phyloP scores from a whole-genome alignment of 768 basidiomycete species.

The Rhodotorula sphaerocarpa region DNA sequence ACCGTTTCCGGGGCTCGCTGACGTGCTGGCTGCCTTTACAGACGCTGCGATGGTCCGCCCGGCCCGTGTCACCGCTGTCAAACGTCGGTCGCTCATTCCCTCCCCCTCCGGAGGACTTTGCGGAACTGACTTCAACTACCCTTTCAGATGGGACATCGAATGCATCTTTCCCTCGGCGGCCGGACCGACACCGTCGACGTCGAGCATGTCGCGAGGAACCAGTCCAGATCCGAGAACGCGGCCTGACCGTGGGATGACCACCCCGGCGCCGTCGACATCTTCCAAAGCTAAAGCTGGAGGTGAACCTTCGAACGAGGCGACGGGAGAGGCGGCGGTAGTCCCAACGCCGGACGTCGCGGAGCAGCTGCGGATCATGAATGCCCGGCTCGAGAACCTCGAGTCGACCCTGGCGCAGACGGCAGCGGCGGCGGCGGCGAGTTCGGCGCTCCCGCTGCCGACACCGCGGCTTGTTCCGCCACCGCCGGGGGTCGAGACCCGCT shows the following conservation, averaged over 20 bases:
- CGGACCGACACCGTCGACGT: constrained; percentile 1
- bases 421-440: no score
- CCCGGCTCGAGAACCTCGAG: constrained; percentile 31
- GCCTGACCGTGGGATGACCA: background rate
- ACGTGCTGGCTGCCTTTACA: no score
- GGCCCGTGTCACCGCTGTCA: constrained; percentile 31
- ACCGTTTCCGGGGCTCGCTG: no score
- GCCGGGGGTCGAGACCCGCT: no score
- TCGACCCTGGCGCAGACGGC: constrained; percentile 26
- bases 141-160: constrained; percentile 20
- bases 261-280: background rate
- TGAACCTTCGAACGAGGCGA: no score
- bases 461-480: no score
- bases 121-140: background rate
- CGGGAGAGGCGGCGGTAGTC: no score
- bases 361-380: constrained; percentile 30
- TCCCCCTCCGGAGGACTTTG: no score
- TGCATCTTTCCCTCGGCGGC: constrained; percentile 28
- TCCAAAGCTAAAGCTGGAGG: background rate
- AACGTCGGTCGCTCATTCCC: constrained; percentile 9
- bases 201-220: background rate
- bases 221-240: background rate
- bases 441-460: background rate
- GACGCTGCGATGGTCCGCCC: constrained; percentile 29
- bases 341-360: constrained; percentile 23